These are phyloP conservation scores for Rheum nobile DNA, from an alignment of 148 eudicot genomes.

Conservation along the genomic window DNA sequence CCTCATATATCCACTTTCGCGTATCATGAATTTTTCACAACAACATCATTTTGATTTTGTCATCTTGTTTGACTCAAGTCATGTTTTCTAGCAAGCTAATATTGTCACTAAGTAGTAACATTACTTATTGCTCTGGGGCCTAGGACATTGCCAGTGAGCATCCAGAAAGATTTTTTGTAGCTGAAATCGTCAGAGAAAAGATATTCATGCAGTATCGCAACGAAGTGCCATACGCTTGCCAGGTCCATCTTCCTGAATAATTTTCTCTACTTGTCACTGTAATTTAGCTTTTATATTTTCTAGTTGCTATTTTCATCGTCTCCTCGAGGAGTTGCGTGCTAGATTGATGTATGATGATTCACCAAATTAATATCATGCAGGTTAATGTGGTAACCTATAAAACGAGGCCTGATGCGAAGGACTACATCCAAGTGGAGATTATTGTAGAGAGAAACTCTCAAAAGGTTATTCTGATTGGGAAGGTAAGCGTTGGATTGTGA, in stretches of 20 bases:
- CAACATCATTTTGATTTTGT: no score
- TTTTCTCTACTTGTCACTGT: background rate
- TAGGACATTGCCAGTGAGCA: slow-evolving; percentile 95
- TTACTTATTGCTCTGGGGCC: background rate
- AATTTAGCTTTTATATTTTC: background rate
- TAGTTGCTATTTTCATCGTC: background rate
- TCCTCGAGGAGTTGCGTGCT: background rate
- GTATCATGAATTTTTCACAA: no score
- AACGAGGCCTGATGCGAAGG: slow-evolving; percentile 82
- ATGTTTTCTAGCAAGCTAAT: background rate
- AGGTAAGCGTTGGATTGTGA: slow-evolving; percentile 30
- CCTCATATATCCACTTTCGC: no score
- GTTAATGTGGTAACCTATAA: slow-evolving; percentile 84
- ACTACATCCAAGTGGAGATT: slow-evolving; percentile 93
- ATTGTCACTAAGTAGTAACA: background rate
- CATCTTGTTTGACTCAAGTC: background rate
- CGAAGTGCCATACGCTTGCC: slow-evolving; percentile 96
- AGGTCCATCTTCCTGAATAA: slow-evolving; percentile 30
- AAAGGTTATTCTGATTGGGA: slow-evolving; percentile 91
- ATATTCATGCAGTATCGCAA: slow-evolving; percentile 89
- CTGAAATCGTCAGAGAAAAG: slow-evolving; percentile 88
- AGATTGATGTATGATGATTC: background rate
- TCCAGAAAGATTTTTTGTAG: slow-evolving; percentile 95
- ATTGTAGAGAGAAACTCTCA: slow-evolving; percentile 86
- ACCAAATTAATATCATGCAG: slow-evolving; percentile 24